Base-by-base conservation (phyloP, 2,329 filamentous ascomycete genomes). In the Coniochaeta hoffmannii region DNA sequence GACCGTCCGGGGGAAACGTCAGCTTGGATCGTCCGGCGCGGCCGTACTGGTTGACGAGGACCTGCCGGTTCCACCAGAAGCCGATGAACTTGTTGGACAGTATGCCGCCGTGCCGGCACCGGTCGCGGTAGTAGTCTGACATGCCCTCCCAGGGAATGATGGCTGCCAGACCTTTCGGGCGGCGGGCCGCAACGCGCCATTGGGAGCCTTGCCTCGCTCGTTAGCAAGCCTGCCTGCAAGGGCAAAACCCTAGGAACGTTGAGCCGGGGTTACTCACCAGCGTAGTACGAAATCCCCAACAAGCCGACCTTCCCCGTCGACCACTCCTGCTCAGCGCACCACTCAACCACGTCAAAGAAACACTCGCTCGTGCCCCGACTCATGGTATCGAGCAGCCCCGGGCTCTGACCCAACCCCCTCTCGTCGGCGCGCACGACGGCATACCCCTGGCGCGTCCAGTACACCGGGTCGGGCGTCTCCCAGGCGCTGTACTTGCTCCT, bases 41-140 rank as follows among this genome's bases (percentile, higher is more conserved):
- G 1, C 86, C 86, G 58, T 89, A 89, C 65, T 90, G 87, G 62
- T 88, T 89, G 0, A 74, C 73, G 8, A 87, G 71, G 7, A 88
- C 82, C 64, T 87, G 84, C 0, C 82, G 74, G 62, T 86, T 77
- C 83, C 83, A 87, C 85, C 84, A 88, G 62, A 85, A 81, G 12
- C 69, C 63, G 61, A 87, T 85, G 61, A 85, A 85, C 0, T 64
- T 65, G 60, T 84, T 78, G 0, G 80, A 81, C 1, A 84, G 64
- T 49, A 86, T 86, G 0, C 83, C 83, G 1, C 83, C 83, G 56
- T 86, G 83, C 0, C 81, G 74, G 59, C 79, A 83, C 1, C 81
- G 70, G 58, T 86, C 83, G 1, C 77, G 67, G 62, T 80, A 81
- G 59, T 76, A 78, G 57, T 81, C 78, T 0, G 75, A 76, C 73